phyloP scores from a whole-genome alignment of 306 rosid species.

The Nissolia schottii region DNA sequence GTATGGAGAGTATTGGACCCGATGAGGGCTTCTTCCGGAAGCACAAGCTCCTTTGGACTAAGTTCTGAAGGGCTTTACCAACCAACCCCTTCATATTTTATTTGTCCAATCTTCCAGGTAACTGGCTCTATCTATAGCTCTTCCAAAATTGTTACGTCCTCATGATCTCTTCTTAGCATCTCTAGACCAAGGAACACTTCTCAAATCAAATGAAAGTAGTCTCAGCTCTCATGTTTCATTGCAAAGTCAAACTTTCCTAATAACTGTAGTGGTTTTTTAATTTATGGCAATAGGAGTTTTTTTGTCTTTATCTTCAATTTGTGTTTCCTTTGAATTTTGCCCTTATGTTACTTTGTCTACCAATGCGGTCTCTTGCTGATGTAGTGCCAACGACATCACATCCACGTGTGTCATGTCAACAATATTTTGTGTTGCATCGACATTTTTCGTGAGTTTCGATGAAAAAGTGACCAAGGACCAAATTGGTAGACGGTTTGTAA shows the following conservation, averaged over 20 bases:
- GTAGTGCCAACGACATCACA: too few species aligned
- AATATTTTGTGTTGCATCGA: too few species aligned
- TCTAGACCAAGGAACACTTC: not conserved
- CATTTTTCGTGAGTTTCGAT: too few species aligned
- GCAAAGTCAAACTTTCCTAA: not conserved
- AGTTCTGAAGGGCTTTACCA: constrained; percentile 57
- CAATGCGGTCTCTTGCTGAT: too few species aligned
- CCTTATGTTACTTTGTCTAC: too few species aligned
- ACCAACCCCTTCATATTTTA: constrained; percentile 65
- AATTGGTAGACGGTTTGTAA: too few species aligned
- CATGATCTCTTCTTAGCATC: not conserved
- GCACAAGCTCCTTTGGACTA: constrained; percentile 47
- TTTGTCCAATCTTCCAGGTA: constrained; percentile 95
- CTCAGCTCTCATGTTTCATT: not conserved
- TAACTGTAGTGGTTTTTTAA: too few species aligned
- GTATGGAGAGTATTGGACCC: constrained; percentile 83
- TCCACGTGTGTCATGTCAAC: too few species aligned
- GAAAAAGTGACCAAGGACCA: too few species aligned
- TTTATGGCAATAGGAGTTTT: too few species aligned
- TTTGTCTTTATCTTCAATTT: not conserved
- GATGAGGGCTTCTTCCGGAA: constrained; percentile 69
- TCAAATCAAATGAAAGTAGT: not conserved
- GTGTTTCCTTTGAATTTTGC: too few species aligned
- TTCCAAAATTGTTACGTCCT: not conserved
- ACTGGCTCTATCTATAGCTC: not conserved